A percentile compares a stretch with the other conserved stretches of the same genome.
phyloP scores from a whole-genome alignment of 495 filamentous ascomycete species.

The Penicillium maclennaniae region DNA sequence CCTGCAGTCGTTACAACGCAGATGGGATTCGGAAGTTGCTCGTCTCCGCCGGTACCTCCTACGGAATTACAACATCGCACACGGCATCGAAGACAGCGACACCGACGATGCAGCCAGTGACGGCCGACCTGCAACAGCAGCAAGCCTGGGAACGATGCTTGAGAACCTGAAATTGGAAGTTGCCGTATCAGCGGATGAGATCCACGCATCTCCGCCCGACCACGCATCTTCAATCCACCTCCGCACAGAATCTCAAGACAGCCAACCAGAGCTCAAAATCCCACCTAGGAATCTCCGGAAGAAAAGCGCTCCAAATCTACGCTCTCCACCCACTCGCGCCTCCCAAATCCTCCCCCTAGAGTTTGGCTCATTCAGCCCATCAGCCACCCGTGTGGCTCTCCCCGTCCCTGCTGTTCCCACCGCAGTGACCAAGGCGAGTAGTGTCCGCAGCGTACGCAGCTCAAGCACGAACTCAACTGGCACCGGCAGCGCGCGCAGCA shows the following conservation, averaged over 20 bases:
- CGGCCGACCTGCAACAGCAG: conserved; percentile 36
- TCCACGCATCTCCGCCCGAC: conserved; percentile 21
- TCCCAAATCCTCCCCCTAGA: conserved; percentile 25
- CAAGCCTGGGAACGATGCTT: conserved; percentile 39
- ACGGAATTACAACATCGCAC: conserved; percentile 57
- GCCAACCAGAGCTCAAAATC: conserved; percentile 1
- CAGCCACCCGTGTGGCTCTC: conserved; percentile 29
- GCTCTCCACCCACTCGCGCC: conserved; percentile 24
- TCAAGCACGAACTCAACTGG: conserved; percentile 42
- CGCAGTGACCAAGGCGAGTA: conserved; percentile 30
- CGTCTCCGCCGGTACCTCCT: conserved; percentile 56
- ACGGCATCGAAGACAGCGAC: conserved; percentile 34
- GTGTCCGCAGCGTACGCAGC: conserved; percentile 41
- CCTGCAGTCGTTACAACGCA: conserved; percentile 53
- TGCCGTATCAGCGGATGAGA: conserved; percentile 33
- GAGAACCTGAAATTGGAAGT: conserved; percentile 40
- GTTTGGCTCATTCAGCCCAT: conserved; percentile 17
- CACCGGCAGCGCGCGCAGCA: conserved; percentile 38
- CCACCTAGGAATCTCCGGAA: conserved; percentile 1
- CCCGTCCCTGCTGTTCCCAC: conserved; percentile 37
- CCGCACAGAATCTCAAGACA: background rate
- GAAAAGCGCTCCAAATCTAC: conserved; percentile 18
- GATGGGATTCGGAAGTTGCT: conserved; percentile 59
- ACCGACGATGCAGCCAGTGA: conserved; percentile 34
- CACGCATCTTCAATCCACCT: conserved; percentile 11